Base-by-base conservation (phyloP, 257 asterid species). In the Anisodus acutangulus region DNA sequence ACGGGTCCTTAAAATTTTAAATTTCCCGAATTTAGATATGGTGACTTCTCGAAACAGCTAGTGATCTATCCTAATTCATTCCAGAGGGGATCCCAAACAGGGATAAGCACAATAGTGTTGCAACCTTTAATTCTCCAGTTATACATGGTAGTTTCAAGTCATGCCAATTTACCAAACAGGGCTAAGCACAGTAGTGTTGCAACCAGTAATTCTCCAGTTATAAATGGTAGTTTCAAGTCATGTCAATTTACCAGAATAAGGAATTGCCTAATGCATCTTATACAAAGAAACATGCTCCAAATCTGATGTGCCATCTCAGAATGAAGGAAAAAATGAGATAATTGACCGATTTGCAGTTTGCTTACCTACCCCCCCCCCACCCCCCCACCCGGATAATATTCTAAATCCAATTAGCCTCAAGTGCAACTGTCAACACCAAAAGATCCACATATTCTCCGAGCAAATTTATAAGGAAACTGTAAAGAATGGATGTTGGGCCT, bases 31-130 rank as follows among this genome's bases (percentile, higher is more conserved):
- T 51, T 71, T 5, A 26, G 41, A 76, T 51, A 76, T 47, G 26
- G 49, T 6, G n/a, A 53, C 63, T 26, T 26, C 81, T 76, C 64
- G 26, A 76, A 51, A 53, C 62, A 22, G 81, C 81, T 26, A 76
- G 72, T 31, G 45, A 76, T 51, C 19, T 26, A 76, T 76, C 19
- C 22, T 47, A 53, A 26, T 76, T 39, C 81, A 31, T 51, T 49
- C 47, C 62, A 26, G 13, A 26, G 26, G n/a, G 22, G 45, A 15
- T 2, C 37, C 63, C 26, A 76, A 31, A 31, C 47, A 76, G 35
- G 62, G 16, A 49, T 6, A 51, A 76, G 63, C 62, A 76, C 62
- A 51, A 45, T 43, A 76, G 81, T 51, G 37, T 13, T 74, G 45
- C 81, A 74, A 26, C 26, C 4, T 47, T 74, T 12, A 19, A 5